Percentiles rank a stretch among this genome's conserved stretches.
These are phyloP conservation scores for Bruguiera hainesii DNA, from an alignment of 441 rosid species.

Conservation along the genomic window DNA sequence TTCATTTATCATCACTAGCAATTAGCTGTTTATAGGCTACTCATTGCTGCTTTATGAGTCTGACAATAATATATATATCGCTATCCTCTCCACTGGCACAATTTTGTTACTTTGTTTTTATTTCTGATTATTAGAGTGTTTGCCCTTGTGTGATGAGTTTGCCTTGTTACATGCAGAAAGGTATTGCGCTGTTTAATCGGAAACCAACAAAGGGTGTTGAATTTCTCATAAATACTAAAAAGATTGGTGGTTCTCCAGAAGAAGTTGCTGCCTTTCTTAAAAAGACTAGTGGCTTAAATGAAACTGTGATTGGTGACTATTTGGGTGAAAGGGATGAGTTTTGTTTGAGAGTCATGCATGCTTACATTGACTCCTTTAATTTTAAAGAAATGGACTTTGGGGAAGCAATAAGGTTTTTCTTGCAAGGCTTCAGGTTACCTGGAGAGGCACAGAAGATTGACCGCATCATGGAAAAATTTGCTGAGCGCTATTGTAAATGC, in stretches of 20 bases:
- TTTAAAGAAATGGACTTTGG: constrained; percentile 91
- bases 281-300: constrained; percentile 69
- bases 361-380: constrained; percentile 93
- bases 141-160: constrained; percentile 32
- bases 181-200: constrained; percentile 78
- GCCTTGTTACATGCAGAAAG: constrained; percentile 72
- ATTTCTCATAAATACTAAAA: constrained; percentile 69
- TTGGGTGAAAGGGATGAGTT: constrained; percentile 98
- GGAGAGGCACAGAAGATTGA: constrained; percentile 99
- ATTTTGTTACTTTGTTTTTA: constrained; percentile 1
- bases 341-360: constrained; percentile 92
- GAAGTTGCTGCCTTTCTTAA: constrained; percentile 80
- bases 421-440: constrained; percentile 91
- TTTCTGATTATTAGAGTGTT: constrained; percentile 14
- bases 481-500: constrained; percentile 97
- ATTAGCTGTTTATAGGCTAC: constrained; percentile 1
- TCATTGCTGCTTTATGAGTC: background rate
- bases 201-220: constrained; percentile 97
- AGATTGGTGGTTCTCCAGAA: constrained; percentile 75
- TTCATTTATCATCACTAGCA: background rate
- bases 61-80: background rate
- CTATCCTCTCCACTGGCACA: background rate
- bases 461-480: constrained; percentile 98
- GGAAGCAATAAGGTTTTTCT: constrained; percentile 92
- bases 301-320: constrained; percentile 92